Base-by-base conservation (phyloP, 805 yeast genomes). In the Starmerella bombi region DNA sequence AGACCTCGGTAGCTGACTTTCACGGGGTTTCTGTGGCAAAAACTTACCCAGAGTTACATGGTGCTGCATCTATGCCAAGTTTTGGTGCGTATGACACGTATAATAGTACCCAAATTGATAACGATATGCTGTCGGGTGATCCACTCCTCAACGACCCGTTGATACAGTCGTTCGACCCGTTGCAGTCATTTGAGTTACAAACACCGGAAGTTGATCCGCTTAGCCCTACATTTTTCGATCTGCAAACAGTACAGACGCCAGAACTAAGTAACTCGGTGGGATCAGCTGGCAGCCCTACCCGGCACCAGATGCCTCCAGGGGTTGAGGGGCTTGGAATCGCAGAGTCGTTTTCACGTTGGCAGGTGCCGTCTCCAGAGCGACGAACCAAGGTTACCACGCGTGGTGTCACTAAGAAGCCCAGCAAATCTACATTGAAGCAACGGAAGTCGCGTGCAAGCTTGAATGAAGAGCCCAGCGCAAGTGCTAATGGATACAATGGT, bases 301-400 rank as follows among this genome's bases (percentile, higher is more conserved):
- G 47, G 25, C 22, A 25, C 16, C 34, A 9, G 16, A 12, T 28
- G n/a, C 31, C 33, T 15, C 17, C 36, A n/a, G 32, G 30, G 21
- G 50, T 46, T 6, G 49, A 46, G 28, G 50, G 46, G 9, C 42
- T 46, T 9, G 50, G 50, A 12, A 46, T 46, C 18, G 49, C 44
- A 21, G 50, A 46, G 40, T 25, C 40, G 23, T 36, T 35, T 4
- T 6, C 17, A n/a, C 5, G 23, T 20, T 38, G 43, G 46, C 33
- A 34, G n/a, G 22, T 33, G 10, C 35, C 41, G 9, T 45, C 46
- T 4, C 45, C 45, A 27, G 44, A 37, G 25, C 41, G 43, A 14
- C 39, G 42, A 3, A 25, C 15, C 3, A 40, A 32, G 32, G 29
- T 25, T 3, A 35, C 30, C 29, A 39, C 22, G 28, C 41, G 45